phyloP scores from a whole-genome alignment of 2,329 filamentous ascomycete genomes.

The Fusarium odoratissimum region DNA sequence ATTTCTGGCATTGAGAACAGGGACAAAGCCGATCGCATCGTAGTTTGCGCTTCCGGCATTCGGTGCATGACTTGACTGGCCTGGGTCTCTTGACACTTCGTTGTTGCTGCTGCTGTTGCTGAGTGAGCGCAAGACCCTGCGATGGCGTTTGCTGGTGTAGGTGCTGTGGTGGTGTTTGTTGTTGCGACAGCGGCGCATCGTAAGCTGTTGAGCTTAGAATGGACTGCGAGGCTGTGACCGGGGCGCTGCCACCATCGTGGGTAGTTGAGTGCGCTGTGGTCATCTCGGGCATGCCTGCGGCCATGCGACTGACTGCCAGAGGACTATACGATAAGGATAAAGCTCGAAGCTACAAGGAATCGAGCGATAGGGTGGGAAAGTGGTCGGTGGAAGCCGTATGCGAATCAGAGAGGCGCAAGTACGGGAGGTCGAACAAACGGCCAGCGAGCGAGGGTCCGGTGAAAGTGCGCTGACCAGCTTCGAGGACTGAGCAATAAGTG shows the following conservation, averaged over 20 bases:
- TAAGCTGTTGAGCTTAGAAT: conserved; percentile 39
- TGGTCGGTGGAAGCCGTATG: conserved; percentile 9
- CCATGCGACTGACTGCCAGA: conserved; percentile 8
- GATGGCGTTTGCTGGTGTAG: conserved; percentile 45
- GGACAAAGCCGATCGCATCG: conserved; percentile 67
- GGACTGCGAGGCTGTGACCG: conserved; percentile 23
- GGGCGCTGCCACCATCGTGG: conserved; percentile 39
- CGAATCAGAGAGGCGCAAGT: conserved; percentile 8
- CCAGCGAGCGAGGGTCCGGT: conserved; percentile 18
- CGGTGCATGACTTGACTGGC: conserved; percentile 67
- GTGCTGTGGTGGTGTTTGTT: conserved; percentile 45
- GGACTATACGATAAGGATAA: conserved; percentile 4
- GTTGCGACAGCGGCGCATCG: conserved; percentile 43
- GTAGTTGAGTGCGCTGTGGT: conserved; percentile 40
- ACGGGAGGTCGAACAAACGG: conserved; percentile 14
- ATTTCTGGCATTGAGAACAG: conserved; percentile 69
- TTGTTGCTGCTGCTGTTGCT: conserved; percentile 48
- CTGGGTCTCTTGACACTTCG: conserved; percentile 65
- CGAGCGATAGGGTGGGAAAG: conserved; percentile 1
- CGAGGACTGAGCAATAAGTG: conserved; percentile 18
- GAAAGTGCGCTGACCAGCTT: conserved; percentile 15
- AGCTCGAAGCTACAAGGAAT: conserved; percentile 8
- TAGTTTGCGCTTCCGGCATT: conserved; percentile 68
- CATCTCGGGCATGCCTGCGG: conserved; percentile 31
- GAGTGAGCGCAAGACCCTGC: conserved; percentile 35